Conservation (phyloP, 2,329 filamentous ascomycete genomes). For the Paecilomyces sp. region DNA sequence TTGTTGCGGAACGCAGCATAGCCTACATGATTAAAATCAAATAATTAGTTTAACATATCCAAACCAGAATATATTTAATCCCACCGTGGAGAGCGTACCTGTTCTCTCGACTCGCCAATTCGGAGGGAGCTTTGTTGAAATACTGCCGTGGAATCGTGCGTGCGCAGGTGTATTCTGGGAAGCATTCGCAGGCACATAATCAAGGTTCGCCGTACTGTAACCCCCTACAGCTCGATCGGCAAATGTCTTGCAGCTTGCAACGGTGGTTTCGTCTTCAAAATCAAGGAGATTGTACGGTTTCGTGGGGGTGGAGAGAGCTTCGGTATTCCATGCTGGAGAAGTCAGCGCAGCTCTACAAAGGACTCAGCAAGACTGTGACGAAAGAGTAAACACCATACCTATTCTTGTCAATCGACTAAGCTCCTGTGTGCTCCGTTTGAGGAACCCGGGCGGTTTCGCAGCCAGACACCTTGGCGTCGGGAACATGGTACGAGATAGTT, state of each 20-base stretch:
- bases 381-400: slow-evolving; percentile 31
- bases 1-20: slow-evolving; percentile 87
- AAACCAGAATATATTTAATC: background rate
- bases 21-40: slow-evolving; percentile 45
- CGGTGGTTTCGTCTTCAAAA: slow-evolving; percentile 30
- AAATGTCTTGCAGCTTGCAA: slow-evolving; percentile 60
- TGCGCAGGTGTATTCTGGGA: slow-evolving; percentile 49
- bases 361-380: background rate
- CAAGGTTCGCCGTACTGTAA: slow-evolving; percentile 67
- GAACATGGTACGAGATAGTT: slow-evolving; percentile 21
- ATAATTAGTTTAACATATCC: slow-evolving; percentile 1
- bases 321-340: slow-evolving; percentile 33
- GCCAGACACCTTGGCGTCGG: slow-evolving; percentile 33
- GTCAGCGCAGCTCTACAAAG: background rate
- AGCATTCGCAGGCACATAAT: slow-evolving; percentile 51
- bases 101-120: slow-evolving; percentile 45
- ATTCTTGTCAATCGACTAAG: slow-evolving; percentile 50
- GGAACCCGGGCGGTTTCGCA: slow-evolving; percentile 42
- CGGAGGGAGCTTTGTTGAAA: slow-evolving; percentile 75
- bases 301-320: slow-evolving; percentile 28
- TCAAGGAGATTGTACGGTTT: slow-evolving; percentile 34
- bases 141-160: slow-evolving; percentile 76
- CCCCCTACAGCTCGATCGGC: slow-evolving; percentile 82
- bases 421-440: slow-evolving; percentile 53
- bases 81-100: slow-evolving; percentile 15